Evolutionary conservation across 257 asterid genomes (phyloP), one percentile per base, ranked within the genome.

Genomic region (Asclepias syriaca): DNA sequence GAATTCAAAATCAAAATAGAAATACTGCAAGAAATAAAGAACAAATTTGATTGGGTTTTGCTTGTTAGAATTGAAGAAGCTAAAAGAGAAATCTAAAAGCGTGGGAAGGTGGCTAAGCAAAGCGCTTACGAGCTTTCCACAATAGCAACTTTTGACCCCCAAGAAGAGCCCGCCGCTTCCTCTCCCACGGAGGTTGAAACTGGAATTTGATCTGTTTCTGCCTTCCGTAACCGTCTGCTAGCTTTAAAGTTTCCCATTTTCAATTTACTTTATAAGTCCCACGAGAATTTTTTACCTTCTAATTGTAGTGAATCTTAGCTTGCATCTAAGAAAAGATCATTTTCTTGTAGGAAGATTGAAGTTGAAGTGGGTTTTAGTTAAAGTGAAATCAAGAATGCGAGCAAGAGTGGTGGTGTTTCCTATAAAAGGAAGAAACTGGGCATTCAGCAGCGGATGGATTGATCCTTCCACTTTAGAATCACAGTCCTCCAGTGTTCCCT

Each of bases 371-470:
- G 40, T 12, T 19, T 43, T 43, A 40, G 39, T 34, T 55, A 12
- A 40, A 48, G 45, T n/a, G 29, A 53, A 54, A 67, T 53, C 55
- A 34, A 83, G 11, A 66, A 89, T 92, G 99, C 92, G 90, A 84
- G 92, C 92, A 48, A 88, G 88, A 65, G 65, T 95, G 67, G 88
- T 95, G 75, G 94, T 85, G 80, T 92, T 95, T 71, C 99, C 98
- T 37, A 85, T 95, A 75, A 88, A 73, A 77, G 97, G 99, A 40
- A 90, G 96, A 78, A 95, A 86, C 68, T 95, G 99, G 99, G 91
- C 93, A 67, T 95, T 95, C 77, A 85, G 91, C 82, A 90, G 85
- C 86, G 88, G 86, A 72, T 82, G 92, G 79, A 69, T 88, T 71
- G 97, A 94, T 63, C 86, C 90, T 27, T 82, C 85, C 32, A 39